Conservation (phyloP, 75 land plant species). For the Cupressus sempervirens region DNA sequence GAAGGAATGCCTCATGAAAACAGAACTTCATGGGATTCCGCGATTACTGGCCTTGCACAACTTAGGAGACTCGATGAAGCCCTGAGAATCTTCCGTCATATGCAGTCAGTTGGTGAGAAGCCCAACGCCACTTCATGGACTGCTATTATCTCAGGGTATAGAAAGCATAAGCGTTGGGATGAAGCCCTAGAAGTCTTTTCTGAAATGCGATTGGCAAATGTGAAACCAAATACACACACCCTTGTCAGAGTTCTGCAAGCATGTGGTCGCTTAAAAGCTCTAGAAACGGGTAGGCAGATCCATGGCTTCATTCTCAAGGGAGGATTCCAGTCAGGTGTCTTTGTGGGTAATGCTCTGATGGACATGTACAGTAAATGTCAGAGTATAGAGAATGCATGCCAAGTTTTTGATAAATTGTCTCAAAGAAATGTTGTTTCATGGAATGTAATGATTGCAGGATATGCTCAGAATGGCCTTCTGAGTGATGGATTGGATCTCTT, state of each 20-base stretch:
- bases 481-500: constrained; percentile 23
- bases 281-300: constrained; percentile 38
- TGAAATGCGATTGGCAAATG: constrained; percentile 32
- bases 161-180: constrained; percentile 26
- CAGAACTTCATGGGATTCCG: constrained; percentile 8
- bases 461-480: constrained; percentile 29
- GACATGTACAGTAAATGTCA: constrained; percentile 50
- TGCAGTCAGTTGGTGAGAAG: constrained; percentile 10
- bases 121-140: constrained; percentile 24
- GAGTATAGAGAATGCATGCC: constrained; percentile 27
- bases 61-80: neutral
- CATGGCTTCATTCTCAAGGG: constrained; percentile 28
- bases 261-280: constrained; percentile 30
- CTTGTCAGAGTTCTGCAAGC: constrained; percentile 40
- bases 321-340: constrained; percentile 20
- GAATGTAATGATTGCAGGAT: constrained; percentile 42
- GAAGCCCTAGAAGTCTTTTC: constrained; percentile 29
- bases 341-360: constrained; percentile 42
- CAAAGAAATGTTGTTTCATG: constrained; percentile 43
- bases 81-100: constrained; percentile 8
- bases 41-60: constrained; percentile 15
- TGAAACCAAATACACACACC: constrained; percentile 29
- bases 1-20: neutral
- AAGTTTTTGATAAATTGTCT: constrained; percentile 29
- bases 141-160: constrained; percentile 33